Evolutionary conservation across 2,329 filamentous ascomycete genomes (phyloP).

Genomic region (Neofusicoccum laricinum): DNA sequence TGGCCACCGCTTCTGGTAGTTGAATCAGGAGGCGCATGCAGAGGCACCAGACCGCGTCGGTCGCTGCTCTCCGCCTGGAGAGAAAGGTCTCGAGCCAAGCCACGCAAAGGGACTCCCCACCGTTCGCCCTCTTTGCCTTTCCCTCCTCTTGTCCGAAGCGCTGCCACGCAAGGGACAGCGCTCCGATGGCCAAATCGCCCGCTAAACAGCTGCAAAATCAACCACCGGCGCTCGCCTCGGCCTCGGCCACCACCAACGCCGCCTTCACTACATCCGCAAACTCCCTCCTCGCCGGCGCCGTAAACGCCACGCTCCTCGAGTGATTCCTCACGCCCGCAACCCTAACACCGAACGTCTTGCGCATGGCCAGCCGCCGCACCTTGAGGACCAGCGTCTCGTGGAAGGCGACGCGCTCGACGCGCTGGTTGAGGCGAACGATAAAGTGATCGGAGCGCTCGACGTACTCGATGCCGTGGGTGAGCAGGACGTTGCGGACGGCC

Average conservation of each 20-base stretch:
- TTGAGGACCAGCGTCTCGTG: conserved; percentile 16
- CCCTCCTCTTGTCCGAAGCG: too few species aligned
- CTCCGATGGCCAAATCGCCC: too few species aligned
- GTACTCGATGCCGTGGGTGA: conserved; percentile 26
- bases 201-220: too few species aligned
- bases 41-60: too few species aligned
- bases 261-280: not conserved
- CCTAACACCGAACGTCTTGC: conserved; percentile 3
- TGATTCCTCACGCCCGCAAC: not conserved
- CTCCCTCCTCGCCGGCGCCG: not conserved
- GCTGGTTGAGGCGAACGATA: conserved; percentile 25
- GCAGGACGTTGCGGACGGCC: conserved; percentile 23
- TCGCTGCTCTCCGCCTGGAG: too few species aligned
- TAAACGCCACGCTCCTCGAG: not conserved
- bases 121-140: too few species aligned
- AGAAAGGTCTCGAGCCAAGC: too few species aligned
- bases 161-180: too few species aligned
- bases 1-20: too few species aligned
- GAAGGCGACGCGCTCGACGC: conserved; percentile 22
- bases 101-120: too few species aligned
- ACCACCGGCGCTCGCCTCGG: not conserved
- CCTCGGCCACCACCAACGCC: not conserved
- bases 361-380: conserved; percentile 10
- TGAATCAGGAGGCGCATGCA: too few species aligned
- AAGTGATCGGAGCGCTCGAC: conserved; percentile 22